A percentile compares a stretch with the other conserved stretches of the same genome.
phyloP scores from a whole-genome alignment of 1,139 yeast species.

The Pichia sp. region DNA sequence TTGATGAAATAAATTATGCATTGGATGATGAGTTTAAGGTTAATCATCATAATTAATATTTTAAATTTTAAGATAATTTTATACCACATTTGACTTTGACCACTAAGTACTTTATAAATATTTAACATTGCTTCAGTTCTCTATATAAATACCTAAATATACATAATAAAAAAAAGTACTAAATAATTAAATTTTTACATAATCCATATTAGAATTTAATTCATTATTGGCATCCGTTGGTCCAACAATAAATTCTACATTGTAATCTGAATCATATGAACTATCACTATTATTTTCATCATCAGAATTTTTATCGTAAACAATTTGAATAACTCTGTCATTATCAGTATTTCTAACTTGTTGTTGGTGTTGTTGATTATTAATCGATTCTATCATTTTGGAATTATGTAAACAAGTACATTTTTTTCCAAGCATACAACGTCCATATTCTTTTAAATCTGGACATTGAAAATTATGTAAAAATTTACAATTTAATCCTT shows the following conservation, averaged over 20 bases:
- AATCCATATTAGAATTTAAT: slow-evolving; percentile 6
- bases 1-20: slow-evolving; percentile 22
- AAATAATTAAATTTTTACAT: neutral
- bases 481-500: slow-evolving; percentile 53
- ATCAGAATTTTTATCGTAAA: slow-evolving; percentile 13
- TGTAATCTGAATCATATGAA: slow-evolving; percentile 10
- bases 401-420: slow-evolving; percentile 13
- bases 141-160: neutral
- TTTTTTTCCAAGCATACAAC: slow-evolving; percentile 38
- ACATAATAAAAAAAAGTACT: too few species aligned
- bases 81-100: neutral
- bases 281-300: slow-evolving; percentile 2
- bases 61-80: slow-evolving; percentile 2
- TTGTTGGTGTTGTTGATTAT: too few species aligned
- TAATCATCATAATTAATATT: slow-evolving; percentile 1
- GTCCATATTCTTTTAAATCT: slow-evolving; percentile 56
- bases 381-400: neutral
- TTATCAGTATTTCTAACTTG: slow-evolving; percentile 29
- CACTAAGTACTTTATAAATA: neutral
- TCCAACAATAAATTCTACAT: slow-evolving; percentile 14
- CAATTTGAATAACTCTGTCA: slow-evolving; percentile 25
- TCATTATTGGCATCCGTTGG: slow-evolving; percentile 15
- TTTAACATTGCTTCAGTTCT: neutral
- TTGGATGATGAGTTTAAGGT: slow-evolving; percentile 22
- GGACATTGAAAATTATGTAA: slow-evolving; percentile 65